Conservation (phyloP, 177 flowering plant genomes). For the Telopea speciosissima region DNA sequence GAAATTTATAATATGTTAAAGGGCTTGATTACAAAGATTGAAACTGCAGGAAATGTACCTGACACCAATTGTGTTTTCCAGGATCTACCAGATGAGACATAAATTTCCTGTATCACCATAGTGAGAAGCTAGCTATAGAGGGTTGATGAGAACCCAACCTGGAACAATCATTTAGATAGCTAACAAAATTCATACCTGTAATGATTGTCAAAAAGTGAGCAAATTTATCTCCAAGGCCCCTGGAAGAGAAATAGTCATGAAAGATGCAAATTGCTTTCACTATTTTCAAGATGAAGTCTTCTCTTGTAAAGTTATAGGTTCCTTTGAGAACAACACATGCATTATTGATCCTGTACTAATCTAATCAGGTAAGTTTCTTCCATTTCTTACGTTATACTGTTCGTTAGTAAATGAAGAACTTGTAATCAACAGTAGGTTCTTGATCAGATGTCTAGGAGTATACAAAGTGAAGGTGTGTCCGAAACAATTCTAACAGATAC, state of each 20-base stretch:
- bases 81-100: slow-evolving; percentile 19
- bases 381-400: not conserved
- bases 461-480: not conserved
- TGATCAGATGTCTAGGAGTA: not conserved
- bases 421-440: not conserved
- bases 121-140: slow-evolving; percentile 32
- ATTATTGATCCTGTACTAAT: not conserved
- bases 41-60: slow-evolving; percentile 26
- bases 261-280: slow-evolving; percentile 32
- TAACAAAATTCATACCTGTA: slow-evolving; percentile 29
- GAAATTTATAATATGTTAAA: slow-evolving; percentile 16
- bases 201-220: slow-evolving; percentile 30
- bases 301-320: slow-evolving; percentile 34
- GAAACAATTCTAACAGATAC: not conserved
- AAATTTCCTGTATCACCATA: slow-evolving; percentile 19
- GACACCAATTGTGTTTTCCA: slow-evolving; percentile 20
- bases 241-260: slow-evolving; percentile 24
- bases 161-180: slow-evolving; percentile 23
- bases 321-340: not conserved
- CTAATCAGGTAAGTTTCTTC: not conserved
- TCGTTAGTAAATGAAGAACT: not conserved
- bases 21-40: slow-evolving; percentile 20
- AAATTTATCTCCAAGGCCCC: slow-evolving; percentile 27
- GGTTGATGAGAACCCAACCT: slow-evolving; percentile 22
- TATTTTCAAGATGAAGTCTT: slow-evolving; percentile 23